Evolutionary conservation across 306 rosid species (phyloP).

Genomic region (Rosa chinensis): DNA sequence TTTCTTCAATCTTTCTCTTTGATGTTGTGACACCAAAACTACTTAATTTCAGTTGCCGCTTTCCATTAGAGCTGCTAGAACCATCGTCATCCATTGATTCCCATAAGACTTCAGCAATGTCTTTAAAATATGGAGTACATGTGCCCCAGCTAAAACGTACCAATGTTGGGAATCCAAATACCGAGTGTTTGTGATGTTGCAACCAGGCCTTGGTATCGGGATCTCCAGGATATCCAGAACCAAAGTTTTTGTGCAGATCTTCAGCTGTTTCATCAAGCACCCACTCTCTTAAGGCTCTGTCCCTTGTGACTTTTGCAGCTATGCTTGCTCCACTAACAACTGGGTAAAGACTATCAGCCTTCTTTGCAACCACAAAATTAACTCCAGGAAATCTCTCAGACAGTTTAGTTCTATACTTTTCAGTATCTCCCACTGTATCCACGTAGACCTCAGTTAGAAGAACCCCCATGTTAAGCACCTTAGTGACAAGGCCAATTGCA

Average conservation of each 20-base stretch:
- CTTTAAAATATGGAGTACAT: slow-evolving; percentile 74
- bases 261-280: slow-evolving; percentile 85
- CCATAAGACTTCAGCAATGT: slow-evolving; percentile 74
- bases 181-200: slow-evolving; percentile 63
- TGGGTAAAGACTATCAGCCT: slow-evolving; percentile 96
- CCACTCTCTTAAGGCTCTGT: slow-evolving; percentile 77
- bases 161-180: slow-evolving; percentile 91
- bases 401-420: slow-evolving; percentile 67
- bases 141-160: slow-evolving; percentile 99
- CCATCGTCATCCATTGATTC: slow-evolving; percentile 70
- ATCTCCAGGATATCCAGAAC: slow-evolving; percentile 98
- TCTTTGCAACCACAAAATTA: slow-evolving; percentile 93
- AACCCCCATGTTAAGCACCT: slow-evolving; percentile 75
- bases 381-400: slow-evolving; percentile 66
- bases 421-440: slow-evolving; percentile 95
- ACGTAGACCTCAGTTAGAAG: slow-evolving; percentile 88
- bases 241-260: slow-evolving; percentile 68
- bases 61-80: slow-evolving; percentile 38
- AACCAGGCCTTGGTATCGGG: slow-evolving; percentile 89
- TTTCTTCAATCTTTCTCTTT: slow-evolving; percentile 83
- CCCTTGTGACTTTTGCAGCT: slow-evolving; percentile 96
- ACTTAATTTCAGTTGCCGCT: slow-evolving; percentile 72
- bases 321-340: slow-evolving; percentile 98
- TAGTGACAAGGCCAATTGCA: slow-evolving; percentile 72
- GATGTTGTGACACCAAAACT: slow-evolving; percentile 67